Base-by-base conservation (phyloP, 2,329 filamentous ascomycete species). In the Didymella segeticola region DNA sequence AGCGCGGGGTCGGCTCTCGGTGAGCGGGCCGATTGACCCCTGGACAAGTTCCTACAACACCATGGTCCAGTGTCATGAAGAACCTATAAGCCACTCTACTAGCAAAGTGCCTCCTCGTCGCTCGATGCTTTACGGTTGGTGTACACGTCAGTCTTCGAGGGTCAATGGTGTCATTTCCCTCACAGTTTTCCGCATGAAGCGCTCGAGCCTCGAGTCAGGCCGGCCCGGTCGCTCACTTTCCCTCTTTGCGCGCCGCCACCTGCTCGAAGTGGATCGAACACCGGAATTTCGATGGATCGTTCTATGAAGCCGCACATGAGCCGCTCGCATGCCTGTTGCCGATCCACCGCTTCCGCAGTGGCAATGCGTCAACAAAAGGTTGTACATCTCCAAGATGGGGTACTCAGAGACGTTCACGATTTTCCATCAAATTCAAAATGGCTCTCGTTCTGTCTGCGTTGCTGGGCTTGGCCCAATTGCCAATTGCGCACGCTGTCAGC, bases 401-500 rank as follows among this genome's bases (percentile, higher is more conserved):
- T 7, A 11, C 9, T 17, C n/a, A 41, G 39, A 12, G 38, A 22
- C 14, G 14, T 25, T 33, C 15, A 25, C 38, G 14, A 15, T 29
- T 39, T 14, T 45, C 11, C 33, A 38, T 41, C 29, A 19, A 20
- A n/a, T 31, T 25, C 47, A 37, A 34, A 17, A 64, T 63, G 58
- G 46, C 41, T 38, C 22, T 59, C 38, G 6, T 46, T 47, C 15
- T 58, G 4, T 30, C 47, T 30, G 43, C 53, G 1, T 48, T 65
- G 14, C 20, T 58, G 11, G 54, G 41, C 25, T n/a, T 61, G 17
- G 38, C 54, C 23, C 52, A 58, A 36, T 30, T 61, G 8, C 58
- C 55, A 5, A 12, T 49, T 15, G 53, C 36, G 14, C 20, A 34
- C 26, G 67, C 65, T 39, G 50, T 63, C 7, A 48, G 30, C 26